A percentile compares a stretch with the other conserved stretches of the same genome.
phyloP scores from a whole-genome alignment of 192 early-diverging fungal species.

The Mortierella hygrophila region DNA sequence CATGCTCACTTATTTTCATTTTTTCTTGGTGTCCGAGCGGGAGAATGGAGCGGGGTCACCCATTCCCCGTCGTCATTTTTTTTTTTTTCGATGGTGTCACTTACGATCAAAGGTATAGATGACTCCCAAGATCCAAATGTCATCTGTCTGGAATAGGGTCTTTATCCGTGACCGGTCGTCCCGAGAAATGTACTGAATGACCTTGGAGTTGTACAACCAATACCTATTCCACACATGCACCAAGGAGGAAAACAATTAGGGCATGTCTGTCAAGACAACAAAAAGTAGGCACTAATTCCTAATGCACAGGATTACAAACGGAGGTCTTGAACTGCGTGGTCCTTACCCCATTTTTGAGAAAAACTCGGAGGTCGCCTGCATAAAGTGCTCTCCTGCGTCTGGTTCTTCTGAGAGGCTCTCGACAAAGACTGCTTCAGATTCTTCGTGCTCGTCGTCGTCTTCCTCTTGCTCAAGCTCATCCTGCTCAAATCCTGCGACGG shows the following conservation, averaged over 20 bases:
- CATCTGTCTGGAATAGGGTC: conserved; percentile 37
- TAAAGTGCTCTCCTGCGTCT: conserved; percentile 50
- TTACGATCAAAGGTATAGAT: conserved; percentile 50
- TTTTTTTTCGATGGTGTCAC: background rate
- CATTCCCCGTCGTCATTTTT: background rate
- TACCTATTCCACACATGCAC: conserved; percentile 31
- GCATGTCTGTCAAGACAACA: background rate
- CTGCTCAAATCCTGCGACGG: conserved; percentile 11
- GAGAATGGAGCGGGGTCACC: background rate
- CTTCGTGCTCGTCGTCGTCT: conserved; percentile 13
- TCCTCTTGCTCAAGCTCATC: conserved; percentile 9
- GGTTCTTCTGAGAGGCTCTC: conserved; percentile 39
- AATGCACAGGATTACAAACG: background rate
- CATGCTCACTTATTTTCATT: background rate
- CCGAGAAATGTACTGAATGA: conserved; percentile 55
- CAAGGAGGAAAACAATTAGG: background rate
- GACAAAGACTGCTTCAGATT: background rate
- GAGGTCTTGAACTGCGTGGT: background rate
- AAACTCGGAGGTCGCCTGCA: conserved; percentile 55
- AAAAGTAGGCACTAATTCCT: no score
- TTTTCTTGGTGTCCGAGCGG: background rate
- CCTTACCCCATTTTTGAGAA: conserved; percentile 57
- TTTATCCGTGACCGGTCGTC: conserved; percentile 54
- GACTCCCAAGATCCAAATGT: conserved; percentile 59
- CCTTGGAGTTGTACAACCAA: conserved; percentile 56